These are phyloP conservation scores for Helicostylum pulchrum DNA, from an alignment of 192 early-diverging fungal species.

Conservation along the genomic window DNA sequence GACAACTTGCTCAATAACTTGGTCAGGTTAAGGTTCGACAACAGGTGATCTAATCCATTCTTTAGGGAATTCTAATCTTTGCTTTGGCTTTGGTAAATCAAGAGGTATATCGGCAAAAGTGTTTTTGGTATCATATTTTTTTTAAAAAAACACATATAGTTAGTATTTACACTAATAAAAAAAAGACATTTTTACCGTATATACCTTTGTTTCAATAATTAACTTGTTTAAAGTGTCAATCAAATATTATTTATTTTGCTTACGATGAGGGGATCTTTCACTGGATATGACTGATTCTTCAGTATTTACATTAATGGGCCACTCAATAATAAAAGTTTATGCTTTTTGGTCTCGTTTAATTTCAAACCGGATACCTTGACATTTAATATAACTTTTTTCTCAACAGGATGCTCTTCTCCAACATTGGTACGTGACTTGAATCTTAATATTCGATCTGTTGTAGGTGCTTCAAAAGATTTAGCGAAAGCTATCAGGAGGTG, in stretches of 20 bases:
- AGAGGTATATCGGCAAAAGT: constrained; percentile 59
- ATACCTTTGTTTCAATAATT: constrained; percentile 57
- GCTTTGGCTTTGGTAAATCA: constrained; percentile 53
- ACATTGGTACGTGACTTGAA: constrained; percentile 51
- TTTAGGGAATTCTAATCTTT: constrained; percentile 57
- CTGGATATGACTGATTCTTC: constrained; percentile 53
- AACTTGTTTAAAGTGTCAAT: constrained; percentile 47
- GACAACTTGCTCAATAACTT: too few species aligned
- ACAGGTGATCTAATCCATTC: constrained; percentile 47
- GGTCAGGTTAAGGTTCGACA: too few species aligned
- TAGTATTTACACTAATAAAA: background rate
- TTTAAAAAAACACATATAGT: too few species aligned
- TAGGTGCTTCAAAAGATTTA: constrained; percentile 54
- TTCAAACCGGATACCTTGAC: constrained; percentile 44
- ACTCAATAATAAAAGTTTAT: constrained; percentile 60
- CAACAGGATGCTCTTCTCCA: constrained; percentile 51
- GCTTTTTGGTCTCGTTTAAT: constrained; percentile 43
- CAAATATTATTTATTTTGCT: constrained; percentile 60
- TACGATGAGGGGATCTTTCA: constrained; percentile 49
- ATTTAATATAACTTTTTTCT: constrained; percentile 51
- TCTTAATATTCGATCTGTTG: constrained; percentile 41
- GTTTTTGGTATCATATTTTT: constrained; percentile 39
- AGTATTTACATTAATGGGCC: constrained; percentile 56
- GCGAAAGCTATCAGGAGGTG: constrained; percentile 37
- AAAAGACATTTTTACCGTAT: background rate